A percentile compares a stretch with the other conserved stretches of the same genome.
Conservation (phyloP, 805 yeast species). For the Candida awuae region DNA sequence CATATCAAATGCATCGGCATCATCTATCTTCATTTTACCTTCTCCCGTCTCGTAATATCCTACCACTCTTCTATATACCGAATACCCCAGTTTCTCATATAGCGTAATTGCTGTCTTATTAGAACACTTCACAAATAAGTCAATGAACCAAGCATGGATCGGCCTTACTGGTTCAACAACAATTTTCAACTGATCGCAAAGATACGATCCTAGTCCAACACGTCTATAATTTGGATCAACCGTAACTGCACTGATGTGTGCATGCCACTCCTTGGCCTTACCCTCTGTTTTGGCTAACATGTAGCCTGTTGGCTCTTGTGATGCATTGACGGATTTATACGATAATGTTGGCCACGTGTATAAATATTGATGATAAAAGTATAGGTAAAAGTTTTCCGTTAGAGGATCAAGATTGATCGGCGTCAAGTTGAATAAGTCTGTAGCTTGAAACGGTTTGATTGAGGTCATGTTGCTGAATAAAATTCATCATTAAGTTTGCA, state of each 20-base stretch:
- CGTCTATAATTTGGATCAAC: constrained; percentile 76
- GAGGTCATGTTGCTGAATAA: constrained; percentile 94
- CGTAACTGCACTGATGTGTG: constrained; percentile 95
- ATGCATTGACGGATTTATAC: constrained; percentile 52
- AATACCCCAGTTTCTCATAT: constrained; percentile 81
- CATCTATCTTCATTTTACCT: constrained; percentile 35
- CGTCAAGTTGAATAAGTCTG: constrained; percentile 68
- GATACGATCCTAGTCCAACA: constrained; percentile 73
- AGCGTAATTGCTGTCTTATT: constrained; percentile 71
- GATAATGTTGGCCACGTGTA: constrained; percentile 83
- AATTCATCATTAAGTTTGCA: no score
- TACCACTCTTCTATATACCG: constrained; percentile 77
- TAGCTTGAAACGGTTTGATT: constrained; percentile 76
- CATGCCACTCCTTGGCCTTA: constrained; percentile 76
- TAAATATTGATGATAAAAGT: constrained; percentile 78
- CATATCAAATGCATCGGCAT: constrained; percentile 85
- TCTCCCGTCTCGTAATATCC: constrained; percentile 61
- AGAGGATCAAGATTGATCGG: constrained; percentile 78
- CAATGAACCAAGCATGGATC: constrained; percentile 76
- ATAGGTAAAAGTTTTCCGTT: constrained; percentile 84
- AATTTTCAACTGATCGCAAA: constrained; percentile 66
- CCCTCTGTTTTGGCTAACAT: constrained; percentile 99
- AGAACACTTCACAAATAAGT: constrained; percentile 83
- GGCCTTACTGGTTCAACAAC: constrained; percentile 62
- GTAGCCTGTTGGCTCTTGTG: constrained; percentile 47